Evolutionary conservation across 2,329 filamentous ascomycete genomes (phyloP).

Genomic region (Allantophomopsis cytisporea): DNA sequence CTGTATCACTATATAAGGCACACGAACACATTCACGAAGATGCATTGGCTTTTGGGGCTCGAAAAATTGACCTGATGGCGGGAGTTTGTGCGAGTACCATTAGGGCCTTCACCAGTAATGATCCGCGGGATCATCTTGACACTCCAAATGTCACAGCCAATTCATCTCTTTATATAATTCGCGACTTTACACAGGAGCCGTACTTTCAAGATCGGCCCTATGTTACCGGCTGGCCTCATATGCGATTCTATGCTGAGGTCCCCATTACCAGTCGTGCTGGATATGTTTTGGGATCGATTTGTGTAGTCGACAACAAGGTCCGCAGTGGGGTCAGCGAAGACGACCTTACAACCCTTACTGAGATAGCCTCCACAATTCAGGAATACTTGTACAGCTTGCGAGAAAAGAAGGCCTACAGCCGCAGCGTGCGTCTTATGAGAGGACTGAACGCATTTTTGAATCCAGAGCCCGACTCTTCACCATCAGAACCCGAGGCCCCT

Average conservation of each 20-base stretch:
- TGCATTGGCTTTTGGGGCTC: conserved; percentile 15
- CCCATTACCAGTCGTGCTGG: conserved; percentile 10
- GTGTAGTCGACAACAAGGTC: conserved; percentile 38
- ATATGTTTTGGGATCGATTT: conserved; percentile 41
- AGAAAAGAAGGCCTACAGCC: conserved; percentile 27
- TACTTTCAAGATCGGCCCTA: background rate
- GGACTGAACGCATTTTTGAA: conserved; percentile 8
- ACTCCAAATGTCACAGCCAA: no score
- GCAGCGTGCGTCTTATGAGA: conserved; percentile 20
- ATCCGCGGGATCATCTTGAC: no score
- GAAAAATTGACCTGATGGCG: background rate
- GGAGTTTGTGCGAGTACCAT: conserved; percentile 3
- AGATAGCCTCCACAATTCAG: conserved; percentile 37
- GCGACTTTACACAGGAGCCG: background rate
- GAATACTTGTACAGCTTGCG: conserved; percentile 42
- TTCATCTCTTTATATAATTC: conserved; percentile 1
- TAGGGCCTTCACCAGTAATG: conserved; percentile 1
- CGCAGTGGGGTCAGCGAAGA: conserved; percentile 32
- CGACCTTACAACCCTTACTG: conserved; percentile 38
- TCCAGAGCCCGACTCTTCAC: no score
- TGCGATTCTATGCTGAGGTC: conserved; percentile 9
- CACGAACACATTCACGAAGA: conserved; percentile 10
- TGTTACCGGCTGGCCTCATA: background rate
- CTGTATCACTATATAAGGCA: conserved; percentile 12
- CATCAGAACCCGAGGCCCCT: no score